Evolutionary conservation across 345 rosid genomes (phyloP), one percentile per base, ranked within the genome.

Genomic region (Gossypium australe): DNA sequence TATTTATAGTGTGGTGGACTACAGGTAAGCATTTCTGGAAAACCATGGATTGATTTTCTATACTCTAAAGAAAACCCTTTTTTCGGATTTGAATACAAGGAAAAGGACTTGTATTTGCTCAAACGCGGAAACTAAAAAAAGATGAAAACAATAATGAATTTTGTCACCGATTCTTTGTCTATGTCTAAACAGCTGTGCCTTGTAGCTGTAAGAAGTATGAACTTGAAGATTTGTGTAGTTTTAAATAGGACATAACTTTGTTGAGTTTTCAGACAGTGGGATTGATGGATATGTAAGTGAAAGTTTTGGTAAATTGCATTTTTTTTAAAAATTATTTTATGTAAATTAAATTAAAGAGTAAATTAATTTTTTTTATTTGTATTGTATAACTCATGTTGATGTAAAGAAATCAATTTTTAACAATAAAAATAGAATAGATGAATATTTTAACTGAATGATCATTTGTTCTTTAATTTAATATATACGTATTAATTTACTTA

Each of bases 161-260:
- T 57, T 25, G 24, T 52, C 84, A 84, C 89, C 87, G 89, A 86
- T 86, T 80, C 72, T 69, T 70, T 78, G 84, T 59, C 77, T 25
- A 12, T 38, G 67, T 53, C 27, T 18, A 38, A 38, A 86, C 85
- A 82, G 89, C 89, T 84, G 84, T 80, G 55, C 41, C 11, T 34
- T 5, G 13, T 10, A 0, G 52, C 52, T 16, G 51, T 64, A n/a
- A 16, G 27, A 9, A 2, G 12, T 55, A 52, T 16, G 57, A 16
- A 18, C 18, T 17, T 52, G 57, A 34, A 34, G 41, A 34, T 45
- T 45, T 45, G 10, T 45, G 49, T 9, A 2, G 49, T 0, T 45
- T 10, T 45, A 34, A 34, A 34, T 34, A 6, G 41, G 7, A 34
- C 7, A 34, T 34, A 34, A 34, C 41, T 34, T 34, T 34, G 41